Evolutionary conservation across 768 basidiomycete genomes (phyloP).

Genomic region (Phaffia australis): DNA sequence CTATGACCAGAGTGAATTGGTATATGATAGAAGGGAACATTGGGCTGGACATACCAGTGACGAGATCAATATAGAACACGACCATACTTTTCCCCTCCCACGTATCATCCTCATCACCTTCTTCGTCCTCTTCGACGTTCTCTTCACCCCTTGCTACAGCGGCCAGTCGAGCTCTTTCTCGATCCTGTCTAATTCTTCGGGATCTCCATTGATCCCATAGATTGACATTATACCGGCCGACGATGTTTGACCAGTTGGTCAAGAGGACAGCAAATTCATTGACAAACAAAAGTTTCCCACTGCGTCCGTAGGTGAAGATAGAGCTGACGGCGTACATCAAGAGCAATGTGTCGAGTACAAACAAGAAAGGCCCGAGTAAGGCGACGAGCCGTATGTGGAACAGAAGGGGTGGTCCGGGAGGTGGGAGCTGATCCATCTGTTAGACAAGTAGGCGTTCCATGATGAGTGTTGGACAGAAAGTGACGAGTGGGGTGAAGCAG

Average conservation of each 20-base stretch:
- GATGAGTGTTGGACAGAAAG: neutral
- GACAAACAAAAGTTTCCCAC: conserved; percentile 88
- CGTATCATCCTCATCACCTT: conserved; percentile 2
- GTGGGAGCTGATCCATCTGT: conserved; percentile 94
- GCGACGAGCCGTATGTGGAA: conserved; percentile 75
- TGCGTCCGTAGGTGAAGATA: conserved; percentile 64
- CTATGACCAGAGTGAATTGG: neutral
- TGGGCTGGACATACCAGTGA: conserved; percentile 56
- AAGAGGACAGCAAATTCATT: conserved; percentile 90
- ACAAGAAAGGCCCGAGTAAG: conserved; percentile 58
- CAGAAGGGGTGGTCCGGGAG: conserved; percentile 66
- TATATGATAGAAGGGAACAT: neutral
- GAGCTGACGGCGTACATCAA: conserved; percentile 70
- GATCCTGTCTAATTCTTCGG: conserved; percentile 65
- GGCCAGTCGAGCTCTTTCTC: conserved; percentile 9
- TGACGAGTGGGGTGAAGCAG: neutral
- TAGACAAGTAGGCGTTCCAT: neutral
- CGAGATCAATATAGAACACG: conserved; percentile 85
- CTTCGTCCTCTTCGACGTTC: conserved; percentile 4
- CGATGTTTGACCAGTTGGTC: conserved; percentile 64
- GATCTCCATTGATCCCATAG: conserved; percentile 72
- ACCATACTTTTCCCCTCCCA: conserved; percentile 99
- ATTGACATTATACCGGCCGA: conserved; percentile 71
- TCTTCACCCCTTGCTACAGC: conserved; percentile 10
- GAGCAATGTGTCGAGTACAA: conserved; percentile 63